Percentiles rank a stretch among this genome's conserved stretches.
Conservation (phyloP, 371 early-diverging fungal species). For the Zancudomyces culisetae region DNA sequence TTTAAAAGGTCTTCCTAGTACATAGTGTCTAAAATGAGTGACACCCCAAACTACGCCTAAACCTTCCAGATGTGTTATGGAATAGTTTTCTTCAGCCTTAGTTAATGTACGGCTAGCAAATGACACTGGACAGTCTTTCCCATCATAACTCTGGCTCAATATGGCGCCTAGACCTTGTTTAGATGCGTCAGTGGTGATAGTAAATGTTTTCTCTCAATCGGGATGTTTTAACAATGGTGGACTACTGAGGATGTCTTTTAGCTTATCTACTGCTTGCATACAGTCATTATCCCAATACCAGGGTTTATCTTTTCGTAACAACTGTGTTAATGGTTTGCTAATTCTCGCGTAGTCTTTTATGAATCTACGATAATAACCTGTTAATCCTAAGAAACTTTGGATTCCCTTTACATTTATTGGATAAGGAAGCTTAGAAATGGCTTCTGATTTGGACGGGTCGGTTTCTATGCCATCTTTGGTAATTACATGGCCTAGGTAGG, state of each 20-base stretch:
- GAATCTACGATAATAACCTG: slow-evolving; percentile 4
- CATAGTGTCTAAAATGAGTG: neutral
- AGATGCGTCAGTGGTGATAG: neutral
- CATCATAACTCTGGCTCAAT: neutral
- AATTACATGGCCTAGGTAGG: slow-evolving; percentile 27
- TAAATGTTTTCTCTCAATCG: neutral
- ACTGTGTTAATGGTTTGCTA: neutral
- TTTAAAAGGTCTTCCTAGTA: neutral
- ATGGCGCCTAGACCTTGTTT: neutral
- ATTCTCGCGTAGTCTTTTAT: slow-evolving; percentile 1
- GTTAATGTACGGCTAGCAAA: neutral
- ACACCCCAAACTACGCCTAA: neutral
- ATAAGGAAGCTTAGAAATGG: slow-evolving; percentile 5
- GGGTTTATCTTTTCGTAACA: slow-evolving; percentile 1
- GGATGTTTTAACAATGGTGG: neutral
- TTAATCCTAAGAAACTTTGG: slow-evolving; percentile 4
- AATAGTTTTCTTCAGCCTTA: slow-evolving; percentile 1
- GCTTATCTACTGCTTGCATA: neutral
- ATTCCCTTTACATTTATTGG: slow-evolving; percentile 4
- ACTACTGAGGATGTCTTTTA: neutral
- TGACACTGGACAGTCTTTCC: neutral
- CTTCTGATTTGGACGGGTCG: slow-evolving; percentile 5
- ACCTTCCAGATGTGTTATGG: neutral
- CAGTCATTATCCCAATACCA: neutral
- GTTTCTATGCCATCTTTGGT: slow-evolving; percentile 2